Percentiles rank a stretch among this genome's conserved stretches.
Conservation (phyloP, 345 rosid genomes). For the Populus tremula region DNA sequence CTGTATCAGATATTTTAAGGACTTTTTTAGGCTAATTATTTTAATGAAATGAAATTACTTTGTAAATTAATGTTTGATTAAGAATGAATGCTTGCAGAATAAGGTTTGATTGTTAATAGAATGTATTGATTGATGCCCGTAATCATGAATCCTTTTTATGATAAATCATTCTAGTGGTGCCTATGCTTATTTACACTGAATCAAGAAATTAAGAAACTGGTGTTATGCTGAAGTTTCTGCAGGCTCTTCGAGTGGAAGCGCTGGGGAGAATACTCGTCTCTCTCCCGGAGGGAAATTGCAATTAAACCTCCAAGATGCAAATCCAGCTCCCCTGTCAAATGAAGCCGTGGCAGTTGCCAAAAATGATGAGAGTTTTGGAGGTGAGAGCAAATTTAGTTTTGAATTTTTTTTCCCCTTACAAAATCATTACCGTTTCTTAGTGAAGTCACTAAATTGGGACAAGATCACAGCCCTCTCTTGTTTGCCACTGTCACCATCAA, state of each 20-base stretch:
- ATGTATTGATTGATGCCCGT: not conserved
- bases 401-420: not conserved
- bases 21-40: not conserved
- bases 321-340: slow-evolving; percentile 5
- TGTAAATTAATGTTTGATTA: not conserved
- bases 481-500: slow-evolving; percentile 38
- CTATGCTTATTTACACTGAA: not conserved
- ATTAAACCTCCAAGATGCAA: not conserved
- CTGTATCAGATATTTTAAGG: not conserved
- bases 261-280: not conserved
- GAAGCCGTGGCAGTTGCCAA: slow-evolving; percentile 6
- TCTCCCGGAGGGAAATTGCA: not conserved
- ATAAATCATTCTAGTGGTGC: not conserved
- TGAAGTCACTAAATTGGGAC: slow-evolving; percentile 21
- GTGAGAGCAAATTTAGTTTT: slow-evolving; percentile 1
- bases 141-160: not conserved
- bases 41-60: not conserved
- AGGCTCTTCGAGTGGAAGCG: slow-evolving; percentile 14
- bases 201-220: not conserved
- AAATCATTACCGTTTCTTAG: not conserved
- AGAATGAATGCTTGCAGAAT: not conserved
- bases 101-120: too few species aligned
- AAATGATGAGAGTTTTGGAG: not conserved
- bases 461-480: slow-evolving; percentile 38
- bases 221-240: not conserved